Percentiles rank a stretch among this genome's conserved stretches.
These are phyloP conservation scores for Pythium aphanidermatum DNA, from an alignment of 352 stramenopile genomes.

Conservation along the genomic window DNA sequence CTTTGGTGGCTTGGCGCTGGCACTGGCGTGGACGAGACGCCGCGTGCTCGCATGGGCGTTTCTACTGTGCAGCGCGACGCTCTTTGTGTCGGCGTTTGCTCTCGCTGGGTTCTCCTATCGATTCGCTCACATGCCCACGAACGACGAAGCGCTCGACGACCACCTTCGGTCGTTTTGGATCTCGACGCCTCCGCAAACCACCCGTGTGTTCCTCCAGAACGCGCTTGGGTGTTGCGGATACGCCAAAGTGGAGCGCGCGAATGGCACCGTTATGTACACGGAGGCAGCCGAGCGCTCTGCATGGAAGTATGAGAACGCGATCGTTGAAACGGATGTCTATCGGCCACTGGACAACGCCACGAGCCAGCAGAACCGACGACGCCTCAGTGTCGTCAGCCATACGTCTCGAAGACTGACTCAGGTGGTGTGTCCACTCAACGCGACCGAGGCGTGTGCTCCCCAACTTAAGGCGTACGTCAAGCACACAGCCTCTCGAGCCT, in stretches of 20 bases:
- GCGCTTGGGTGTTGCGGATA: conserved; percentile 19
- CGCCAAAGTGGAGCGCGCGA: conserved; percentile 12
- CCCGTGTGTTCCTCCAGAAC: conserved; percentile 23
- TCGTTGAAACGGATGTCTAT: conserved; percentile 1
- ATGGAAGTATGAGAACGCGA: conserved; percentile 9
- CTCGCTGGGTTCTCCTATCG: conserved; percentile 37
- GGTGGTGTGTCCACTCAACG: conserved; percentile 4
- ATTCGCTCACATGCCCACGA: conserved; percentile 15
- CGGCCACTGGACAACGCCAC: not conserved
- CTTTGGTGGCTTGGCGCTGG: conserved; percentile 28
- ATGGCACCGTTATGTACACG: conserved; percentile 14
- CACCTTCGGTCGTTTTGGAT: conserved; percentile 17
- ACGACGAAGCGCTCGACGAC: conserved; percentile 13
- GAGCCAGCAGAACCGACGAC: conserved; percentile 4
- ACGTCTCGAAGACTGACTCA: conserved; percentile 10
- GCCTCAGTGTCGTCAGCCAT: conserved; percentile 4
- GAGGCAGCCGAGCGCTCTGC: conserved; percentile 6
- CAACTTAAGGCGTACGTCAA: conserved; percentile 14
- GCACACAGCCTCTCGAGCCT: conserved; percentile 4
- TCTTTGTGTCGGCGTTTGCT: conserved; percentile 40
- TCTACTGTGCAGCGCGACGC: conserved; percentile 19
- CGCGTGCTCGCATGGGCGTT: conserved; percentile 26
- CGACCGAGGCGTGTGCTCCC: conserved; percentile 8
- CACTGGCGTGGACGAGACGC: conserved; percentile 21
- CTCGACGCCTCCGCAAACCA: conserved; percentile 8